These are phyloP conservation scores for Ustilago trichophora DNA, from an alignment of 1,284 basidiomycete genomes.

Conservation along the genomic window DNA sequence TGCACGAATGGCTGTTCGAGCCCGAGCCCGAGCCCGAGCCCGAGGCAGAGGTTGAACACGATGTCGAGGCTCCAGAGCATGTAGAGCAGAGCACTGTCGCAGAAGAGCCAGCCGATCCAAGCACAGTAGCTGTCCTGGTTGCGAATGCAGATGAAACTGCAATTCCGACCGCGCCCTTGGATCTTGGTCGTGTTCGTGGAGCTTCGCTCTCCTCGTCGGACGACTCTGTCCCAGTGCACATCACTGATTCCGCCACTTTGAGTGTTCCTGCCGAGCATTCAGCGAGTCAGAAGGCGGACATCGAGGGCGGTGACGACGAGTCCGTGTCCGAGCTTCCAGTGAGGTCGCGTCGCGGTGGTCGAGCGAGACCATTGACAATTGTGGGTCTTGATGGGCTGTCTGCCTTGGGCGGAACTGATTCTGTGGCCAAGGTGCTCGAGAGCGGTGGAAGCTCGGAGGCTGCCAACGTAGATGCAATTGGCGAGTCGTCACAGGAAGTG, in stretches of 20 bases:
- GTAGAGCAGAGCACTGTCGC: not conserved
- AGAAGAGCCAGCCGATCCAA: not conserved
- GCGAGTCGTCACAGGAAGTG: not conserved
- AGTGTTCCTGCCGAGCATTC: not conserved
- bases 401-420: conserved; percentile 16
- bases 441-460: conserved; percentile 2
- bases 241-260: not conserved
- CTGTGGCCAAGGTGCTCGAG: conserved; percentile 23
- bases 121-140: not conserved
- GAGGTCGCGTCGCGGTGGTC: conserved; percentile 27
- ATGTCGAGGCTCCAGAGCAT: not conserved
- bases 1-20: conserved; percentile 64
- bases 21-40: conserved; percentile 52
- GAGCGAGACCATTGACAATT: conserved; percentile 30
- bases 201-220: conserved; percentile 8
- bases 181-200: not conserved
- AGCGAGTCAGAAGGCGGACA: not conserved
- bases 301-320: conserved; percentile 18
- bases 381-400: conserved; percentile 35
- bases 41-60: conserved; percentile 17
- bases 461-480: not conserved
- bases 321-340: conserved; percentile 22
- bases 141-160: not conserved
- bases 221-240: not conserved
- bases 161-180: not conserved